Evolutionary conservation across 768 basidiomycete genomes (phyloP), one percentile per base, ranked within the genome.

Genomic region (Trametes villosa): DNA sequence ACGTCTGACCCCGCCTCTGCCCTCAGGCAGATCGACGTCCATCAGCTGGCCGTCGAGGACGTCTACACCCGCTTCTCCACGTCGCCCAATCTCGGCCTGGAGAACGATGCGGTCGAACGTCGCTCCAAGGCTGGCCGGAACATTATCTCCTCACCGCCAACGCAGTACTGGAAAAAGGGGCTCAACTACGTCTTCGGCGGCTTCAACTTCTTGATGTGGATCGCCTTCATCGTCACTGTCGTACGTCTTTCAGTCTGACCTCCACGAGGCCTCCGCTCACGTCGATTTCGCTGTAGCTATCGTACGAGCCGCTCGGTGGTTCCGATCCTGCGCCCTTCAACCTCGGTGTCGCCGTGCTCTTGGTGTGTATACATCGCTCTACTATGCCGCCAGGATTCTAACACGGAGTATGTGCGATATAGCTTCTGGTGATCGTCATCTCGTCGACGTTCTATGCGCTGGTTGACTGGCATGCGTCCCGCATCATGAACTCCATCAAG

Each of bases 401-500:
- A 80, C 68, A 8, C 61, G 30, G 20, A 52, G 42, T 56, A 38
- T 18, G 11, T 30, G 17, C 12, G 18, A 17, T 18, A 1, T 47
- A 80, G 79, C 64, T 81, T 49, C 69, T 79, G 6, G 79, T 80
- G 54, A 80, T 78, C 53, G 62, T 73, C 51, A 44, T 80, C 31
- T 80, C 79, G 2, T 69, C 79, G 3, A 77, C 75, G 1, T 77
- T 83, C 68, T 83, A 83, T 47, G 81, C 83, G 3, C 70, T 78
- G 7, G 80, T 81, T 38, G 86, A 86, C 69, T 86, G 78, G 64
- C 81, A 83, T 0, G 86, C 86, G 0, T 75, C 79, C 0, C 76
- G 82, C 18, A 81, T 86, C 50, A 86, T 87, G 83, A 76, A 81
- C 1, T 86, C 84, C 7, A 87, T 87, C 65, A 82, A 85, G 66